Evolutionary conservation across 768 basidiomycete species (phyloP), one percentile per base, ranked within the genome.

Genomic region (Vararia minispora): DNA sequence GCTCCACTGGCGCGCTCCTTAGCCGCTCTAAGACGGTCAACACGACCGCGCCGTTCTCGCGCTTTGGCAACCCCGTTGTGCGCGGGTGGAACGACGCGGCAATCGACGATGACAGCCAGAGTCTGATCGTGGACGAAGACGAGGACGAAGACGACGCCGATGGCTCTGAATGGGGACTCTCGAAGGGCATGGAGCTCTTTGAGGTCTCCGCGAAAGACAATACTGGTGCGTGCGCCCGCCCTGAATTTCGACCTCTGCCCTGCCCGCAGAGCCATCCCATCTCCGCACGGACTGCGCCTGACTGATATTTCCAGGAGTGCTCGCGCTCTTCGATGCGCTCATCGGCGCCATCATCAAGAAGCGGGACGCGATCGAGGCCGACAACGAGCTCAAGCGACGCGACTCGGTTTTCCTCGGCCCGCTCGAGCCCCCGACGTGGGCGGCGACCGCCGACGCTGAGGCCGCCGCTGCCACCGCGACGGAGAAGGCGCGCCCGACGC

Each of bases 201-300:
- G 87, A 94, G 55, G 87, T 94, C 14, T 91, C 87, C 30, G 83
- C 91, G 37, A 91, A 91, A 59, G 88, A 91, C 50, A 82, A 86
- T 52, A 52, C 62, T 23, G 90, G 89, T 90, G 44, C 46, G 75
- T 63, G 6, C 7, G 26, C 39, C 28, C 16, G 22, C 30, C n/a
- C 18, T n/a, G 23, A 13, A 30, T 11, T 9, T 23, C 0, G 20
- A 4, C 33, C 31, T 43, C n/a, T 35, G 22, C 32, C 20, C 14
- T 44, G 25, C n/a, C n/a, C n/a, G n/a, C n/a, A n/a, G n/a, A n/a
- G n/a, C n/a, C n/a, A n/a, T n/a, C n/a, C n/a, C n/a, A n/a, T n/a
- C n/a, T n/a, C n/a, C n/a, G n/a, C n/a, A n/a, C n/a, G n/a, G n/a
- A n/a, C n/a, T 6, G 30, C 17, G 17, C 25, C 35, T 39, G 12